Conservation (phyloP, 2,329 filamentous ascomycete genomes). For the Neoarthrinium moseri region DNA sequence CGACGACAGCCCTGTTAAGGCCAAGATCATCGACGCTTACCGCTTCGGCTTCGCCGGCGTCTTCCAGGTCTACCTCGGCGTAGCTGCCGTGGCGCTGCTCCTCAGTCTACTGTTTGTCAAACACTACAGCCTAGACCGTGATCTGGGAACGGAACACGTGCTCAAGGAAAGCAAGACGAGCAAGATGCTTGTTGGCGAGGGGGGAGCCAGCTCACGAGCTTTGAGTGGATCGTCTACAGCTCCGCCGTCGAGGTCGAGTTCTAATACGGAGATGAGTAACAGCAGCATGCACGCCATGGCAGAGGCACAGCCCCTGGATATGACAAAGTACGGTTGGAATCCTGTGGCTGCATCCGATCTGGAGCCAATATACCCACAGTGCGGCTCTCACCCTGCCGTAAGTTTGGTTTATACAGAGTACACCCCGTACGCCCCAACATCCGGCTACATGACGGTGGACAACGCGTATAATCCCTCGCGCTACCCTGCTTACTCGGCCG, state of each 20-base stretch:
- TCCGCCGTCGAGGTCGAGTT: not conserved
- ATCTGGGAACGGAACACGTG: constrained; percentile 46
- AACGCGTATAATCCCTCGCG: not conserved
- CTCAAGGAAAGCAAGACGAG: constrained; percentile 11
- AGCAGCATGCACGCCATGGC: not conserved
- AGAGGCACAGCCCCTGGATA: not conserved
- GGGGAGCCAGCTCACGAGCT: not conserved
- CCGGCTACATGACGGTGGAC: not conserved
- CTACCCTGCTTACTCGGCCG: not conserved
- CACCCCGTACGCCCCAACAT: not conserved
- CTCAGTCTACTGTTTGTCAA: constrained; percentile 22
- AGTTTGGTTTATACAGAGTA: not conserved
- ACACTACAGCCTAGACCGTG: constrained; percentile 45
- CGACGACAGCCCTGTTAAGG: not conserved
- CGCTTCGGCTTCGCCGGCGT: constrained; percentile 52
- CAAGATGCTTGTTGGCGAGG: not conserved
- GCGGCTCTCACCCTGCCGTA: too few relatives aligned
- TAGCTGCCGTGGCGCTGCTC: constrained; percentile 39
- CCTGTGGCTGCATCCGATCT: not conserved
- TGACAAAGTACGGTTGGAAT: not conserved
- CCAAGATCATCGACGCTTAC: constrained; percentile 36
- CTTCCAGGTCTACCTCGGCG: constrained; percentile 51
- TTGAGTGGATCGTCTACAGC: not conserved
- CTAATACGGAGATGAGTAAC: not conserved
- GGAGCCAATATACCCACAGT: not conserved